A percentile compares a stretch with the other conserved stretches of the same genome.
Evolutionary conservation across 2,329 filamentous ascomycete genomes (phyloP).

Genomic region (Pestalotiopsis sp.): DNA sequence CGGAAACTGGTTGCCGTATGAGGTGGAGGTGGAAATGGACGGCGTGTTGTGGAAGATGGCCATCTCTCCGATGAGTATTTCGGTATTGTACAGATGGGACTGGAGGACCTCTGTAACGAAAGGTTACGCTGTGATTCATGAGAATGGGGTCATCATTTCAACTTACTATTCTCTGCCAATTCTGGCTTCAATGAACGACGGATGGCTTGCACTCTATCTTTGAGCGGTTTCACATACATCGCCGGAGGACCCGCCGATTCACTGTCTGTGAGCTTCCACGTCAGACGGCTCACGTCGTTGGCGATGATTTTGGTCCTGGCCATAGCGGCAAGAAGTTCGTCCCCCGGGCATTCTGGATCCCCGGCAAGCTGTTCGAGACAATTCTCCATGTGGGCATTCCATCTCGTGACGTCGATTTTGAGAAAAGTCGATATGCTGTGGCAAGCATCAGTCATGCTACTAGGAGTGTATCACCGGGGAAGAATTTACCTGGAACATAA

Average conservation of each 20-base stretch:
- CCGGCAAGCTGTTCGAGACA: constrained; percentile 49
- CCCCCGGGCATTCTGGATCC: constrained; percentile 48
- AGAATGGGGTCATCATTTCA: background rate
- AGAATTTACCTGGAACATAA: constrained; percentile 4
- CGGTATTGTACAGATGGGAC: constrained; percentile 37
- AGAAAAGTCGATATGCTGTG: constrained; percentile 27
- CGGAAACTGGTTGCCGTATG: background rate
- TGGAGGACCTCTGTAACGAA: constrained; percentile 34
- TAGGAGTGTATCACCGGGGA: background rate
- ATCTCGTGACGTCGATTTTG: constrained; percentile 41
- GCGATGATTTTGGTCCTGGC: constrained; percentile 24
- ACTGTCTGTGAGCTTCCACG: constrained; percentile 21
- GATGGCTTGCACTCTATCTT: constrained; percentile 26
- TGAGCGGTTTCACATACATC: constrained; percentile 34
- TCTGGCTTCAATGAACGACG: constrained; percentile 24
- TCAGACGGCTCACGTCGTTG: constrained; percentile 25
- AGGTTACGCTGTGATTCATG: background rate
- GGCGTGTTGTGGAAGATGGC: constrained; percentile 24
- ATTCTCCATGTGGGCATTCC: constrained; percentile 63
- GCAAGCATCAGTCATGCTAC: background rate
- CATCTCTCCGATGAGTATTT: constrained; percentile 40
- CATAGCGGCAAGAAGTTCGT: constrained; percentile 47
- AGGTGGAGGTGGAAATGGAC: constrained; percentile 19
- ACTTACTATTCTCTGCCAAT: constrained; percentile 33
- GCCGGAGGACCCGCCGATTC: constrained; percentile 20